These are phyloP conservation scores for Podospora australis DNA, from an alignment of 495 filamentous ascomycete species.

Conservation along the genomic window DNA sequence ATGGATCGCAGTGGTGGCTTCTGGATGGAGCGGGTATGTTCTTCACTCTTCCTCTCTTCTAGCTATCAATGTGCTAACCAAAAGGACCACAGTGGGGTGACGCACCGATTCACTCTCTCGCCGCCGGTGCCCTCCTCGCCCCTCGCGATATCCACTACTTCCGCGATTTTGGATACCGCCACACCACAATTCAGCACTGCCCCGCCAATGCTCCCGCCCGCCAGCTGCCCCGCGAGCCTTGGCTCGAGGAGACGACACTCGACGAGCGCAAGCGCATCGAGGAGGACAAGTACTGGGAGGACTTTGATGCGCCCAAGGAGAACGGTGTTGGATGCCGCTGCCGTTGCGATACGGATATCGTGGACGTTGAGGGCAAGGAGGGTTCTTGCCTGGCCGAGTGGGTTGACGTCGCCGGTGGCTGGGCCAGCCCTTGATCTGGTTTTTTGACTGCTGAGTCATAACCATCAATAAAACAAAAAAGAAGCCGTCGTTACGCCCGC, in stretches of 20 bases:
- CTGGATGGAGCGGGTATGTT: slow-evolving; percentile 92
- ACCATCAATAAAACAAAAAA: too few relatives aligned
- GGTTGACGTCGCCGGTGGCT: slow-evolving; percentile 96
- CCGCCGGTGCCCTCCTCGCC: slow-evolving; percentile 78
- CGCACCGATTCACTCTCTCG: slow-evolving; percentile 96
- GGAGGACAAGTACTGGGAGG: slow-evolving; percentile 96
- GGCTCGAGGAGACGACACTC: slow-evolving; percentile 73
- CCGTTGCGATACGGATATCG: slow-evolving; percentile 96
- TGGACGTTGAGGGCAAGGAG: slow-evolving; percentile 94
- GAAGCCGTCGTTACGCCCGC: too few relatives aligned
- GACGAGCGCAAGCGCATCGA: slow-evolving; percentile 84
- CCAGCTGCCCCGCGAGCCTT: slow-evolving; percentile 76
- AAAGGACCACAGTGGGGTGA: slow-evolving; percentile 80
- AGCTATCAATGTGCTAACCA: background rate
- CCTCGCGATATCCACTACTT: slow-evolving; percentile 94
- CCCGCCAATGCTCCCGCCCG: slow-evolving; percentile 91
- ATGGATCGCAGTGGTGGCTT: slow-evolving; percentile 98
- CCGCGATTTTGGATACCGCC: slow-evolving; percentile 96
- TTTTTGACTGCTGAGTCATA: too few relatives aligned
- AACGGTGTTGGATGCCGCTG: slow-evolving; percentile 97
- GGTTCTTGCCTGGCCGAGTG: slow-evolving; percentile 93
- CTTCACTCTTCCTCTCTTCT: background rate
- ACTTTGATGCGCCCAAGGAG: slow-evolving; percentile 77
- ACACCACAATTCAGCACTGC: slow-evolving; percentile 98
- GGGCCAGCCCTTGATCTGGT: slow-evolving; percentile 54